Evolutionary conservation across 2,329 filamentous ascomycete species (phyloP).

Genomic region (Aspergillus thermomutatus): DNA sequence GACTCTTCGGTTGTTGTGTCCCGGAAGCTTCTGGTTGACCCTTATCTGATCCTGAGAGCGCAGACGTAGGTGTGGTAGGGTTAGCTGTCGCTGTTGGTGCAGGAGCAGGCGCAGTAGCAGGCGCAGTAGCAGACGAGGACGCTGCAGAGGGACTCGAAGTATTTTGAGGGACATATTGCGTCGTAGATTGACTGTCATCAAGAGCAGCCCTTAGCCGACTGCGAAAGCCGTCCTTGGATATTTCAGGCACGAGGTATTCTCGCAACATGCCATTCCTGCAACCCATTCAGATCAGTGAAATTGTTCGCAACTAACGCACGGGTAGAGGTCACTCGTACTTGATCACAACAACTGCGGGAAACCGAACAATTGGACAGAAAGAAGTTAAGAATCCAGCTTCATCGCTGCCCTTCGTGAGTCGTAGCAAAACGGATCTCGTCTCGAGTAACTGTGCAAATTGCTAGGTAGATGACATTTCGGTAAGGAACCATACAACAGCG

Average conservation of each 20-base stretch:
- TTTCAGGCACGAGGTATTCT: conserved; percentile 68
- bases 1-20: conserved; percentile 7
- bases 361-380: conserved; percentile 74
- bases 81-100: conserved; percentile 1
- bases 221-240: conserved; percentile 64
- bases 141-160: conserved; percentile 2
- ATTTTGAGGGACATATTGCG: conserved; percentile 4
- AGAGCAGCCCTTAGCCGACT: conserved; percentile 50
- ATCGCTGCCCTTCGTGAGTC: conserved; percentile 67
- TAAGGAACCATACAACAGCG: neutral
- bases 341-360: conserved; percentile 78
- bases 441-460: conserved; percentile 58
- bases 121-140: conserved; percentile 1
- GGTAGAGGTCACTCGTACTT: conserved; percentile 48
- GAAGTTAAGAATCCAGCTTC: conserved; percentile 79
- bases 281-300: conserved; percentile 11
- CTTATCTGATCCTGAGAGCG: neutral
- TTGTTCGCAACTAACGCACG: neutral
- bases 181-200: conserved; percentile 16
- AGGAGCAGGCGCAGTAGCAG: conserved; percentile 2
- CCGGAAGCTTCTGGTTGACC: neutral
- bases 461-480: conserved; percentile 8
- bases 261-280: conserved; percentile 70
- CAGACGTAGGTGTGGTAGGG: conserved; percentile 12
- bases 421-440: conserved; percentile 65